Evolutionary conservation across 2,329 filamentous ascomycete genomes (phyloP).

Genomic region (Fusarium napiforme): DNA sequence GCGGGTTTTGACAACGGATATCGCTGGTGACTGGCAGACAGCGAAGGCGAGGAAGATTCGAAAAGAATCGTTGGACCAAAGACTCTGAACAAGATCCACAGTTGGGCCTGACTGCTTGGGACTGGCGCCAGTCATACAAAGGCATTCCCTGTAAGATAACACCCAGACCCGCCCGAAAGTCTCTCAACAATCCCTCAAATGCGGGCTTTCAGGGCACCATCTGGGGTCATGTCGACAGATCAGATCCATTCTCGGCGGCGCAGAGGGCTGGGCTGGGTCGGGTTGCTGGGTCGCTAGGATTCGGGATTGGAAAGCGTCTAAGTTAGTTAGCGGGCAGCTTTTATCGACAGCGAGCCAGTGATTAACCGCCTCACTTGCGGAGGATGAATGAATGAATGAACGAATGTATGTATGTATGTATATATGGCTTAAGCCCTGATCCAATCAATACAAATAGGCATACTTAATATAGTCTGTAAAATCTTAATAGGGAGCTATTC

Average conservation of each 20-base stretch:
- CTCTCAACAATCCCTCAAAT: slow-evolving; percentile 34
- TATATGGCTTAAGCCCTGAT: background rate
- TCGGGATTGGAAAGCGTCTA: slow-evolving; percentile 30
- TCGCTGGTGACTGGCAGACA: slow-evolving; percentile 35
- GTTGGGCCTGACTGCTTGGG: slow-evolving; percentile 52
- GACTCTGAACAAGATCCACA: slow-evolving; percentile 46
- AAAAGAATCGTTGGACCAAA: slow-evolving; percentile 42
- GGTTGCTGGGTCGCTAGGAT: slow-evolving; percentile 30
- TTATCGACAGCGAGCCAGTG: slow-evolving; percentile 25
- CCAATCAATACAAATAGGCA: no score
- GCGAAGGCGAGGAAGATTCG: slow-evolving; percentile 28
- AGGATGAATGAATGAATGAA: background rate
- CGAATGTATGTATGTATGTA: background rate
- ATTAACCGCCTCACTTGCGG: slow-evolving; percentile 40
- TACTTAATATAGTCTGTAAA: no score
- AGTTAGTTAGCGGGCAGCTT: slow-evolving; percentile 1
- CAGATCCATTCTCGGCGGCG: slow-evolving; percentile 46
- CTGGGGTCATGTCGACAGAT: slow-evolving; percentile 45
- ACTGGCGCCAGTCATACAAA: slow-evolving; percentile 37
- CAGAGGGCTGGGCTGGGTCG: slow-evolving; percentile 37
- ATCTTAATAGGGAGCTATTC: no score
- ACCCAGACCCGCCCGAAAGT: slow-evolving; percentile 27
- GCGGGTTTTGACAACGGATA: slow-evolving; percentile 12
- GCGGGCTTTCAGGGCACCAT: slow-evolving; percentile 40
- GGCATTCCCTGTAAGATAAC: slow-evolving; percentile 41